phyloP scores from a whole-genome alignment of 2,329 filamentous ascomycete genomes.

The Pezicula rhizophila region DNA sequence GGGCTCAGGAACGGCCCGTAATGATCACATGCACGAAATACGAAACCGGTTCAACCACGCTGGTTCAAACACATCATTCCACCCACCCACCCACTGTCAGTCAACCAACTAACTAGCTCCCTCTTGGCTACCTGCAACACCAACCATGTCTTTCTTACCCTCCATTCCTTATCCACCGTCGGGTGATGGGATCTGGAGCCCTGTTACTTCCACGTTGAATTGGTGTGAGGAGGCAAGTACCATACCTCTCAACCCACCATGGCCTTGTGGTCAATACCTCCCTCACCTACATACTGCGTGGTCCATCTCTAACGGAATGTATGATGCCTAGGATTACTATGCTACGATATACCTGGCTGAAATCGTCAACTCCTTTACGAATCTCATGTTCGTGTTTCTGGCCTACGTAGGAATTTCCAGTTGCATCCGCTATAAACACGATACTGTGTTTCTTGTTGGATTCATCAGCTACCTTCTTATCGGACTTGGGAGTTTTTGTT shows the following conservation, averaged over 20 bases:
- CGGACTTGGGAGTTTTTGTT: slow-evolving; percentile 32
- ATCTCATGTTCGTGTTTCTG: slow-evolving; percentile 73
- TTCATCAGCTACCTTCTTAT: slow-evolving; percentile 39
- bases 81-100: no score
- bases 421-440: slow-evolving; percentile 67
- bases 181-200: slow-evolving; percentile 15
- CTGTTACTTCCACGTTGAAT: slow-evolving; percentile 13
- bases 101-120: no score
- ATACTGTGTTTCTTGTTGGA: slow-evolving; percentile 66
- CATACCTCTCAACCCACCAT: slow-evolving; percentile 4
- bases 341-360: slow-evolving; percentile 71
- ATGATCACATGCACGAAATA: no score
- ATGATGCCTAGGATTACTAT: slow-evolving; percentile 58
- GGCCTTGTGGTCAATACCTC: no score
- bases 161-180: slow-evolving; percentile 6
- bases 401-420: slow-evolving; percentile 69
- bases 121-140: no score
- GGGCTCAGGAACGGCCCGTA: no score
- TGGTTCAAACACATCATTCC: no score
- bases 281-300: no score
- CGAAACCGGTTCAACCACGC: no score
- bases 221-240: slow-evolving; percentile 67
- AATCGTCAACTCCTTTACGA: slow-evolving; percentile 75
- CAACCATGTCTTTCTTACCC: background rate
- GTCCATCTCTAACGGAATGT: no score